Conservation (phyloP, 306 rosid species). For the Vicia faba region DNA sequence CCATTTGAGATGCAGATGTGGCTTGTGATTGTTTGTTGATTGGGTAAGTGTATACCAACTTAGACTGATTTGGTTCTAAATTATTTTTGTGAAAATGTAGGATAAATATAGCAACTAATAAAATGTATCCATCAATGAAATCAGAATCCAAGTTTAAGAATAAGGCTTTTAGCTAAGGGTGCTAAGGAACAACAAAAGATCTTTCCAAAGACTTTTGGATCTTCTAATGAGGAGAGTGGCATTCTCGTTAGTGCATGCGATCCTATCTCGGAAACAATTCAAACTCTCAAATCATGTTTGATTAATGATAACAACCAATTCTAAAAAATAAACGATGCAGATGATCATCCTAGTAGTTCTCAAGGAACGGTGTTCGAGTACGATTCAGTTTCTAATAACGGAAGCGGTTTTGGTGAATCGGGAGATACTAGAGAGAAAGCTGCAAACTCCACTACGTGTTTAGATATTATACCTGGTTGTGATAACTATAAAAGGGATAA, state of each 20-base stretch:
- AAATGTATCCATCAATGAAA: slow-evolving; percentile 77
- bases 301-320: slow-evolving; percentile 37
- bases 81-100: slow-evolving; percentile 12
- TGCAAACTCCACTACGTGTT: slow-evolving; percentile 46
- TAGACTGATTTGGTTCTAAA: slow-evolving; percentile 14
- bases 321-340: slow-evolving; percentile 61
- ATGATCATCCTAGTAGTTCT: slow-evolving; percentile 65
- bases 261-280: slow-evolving; percentile 73
- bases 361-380: slow-evolving; percentile 56
- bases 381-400: slow-evolving; percentile 82
- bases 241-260: slow-evolving; percentile 60
- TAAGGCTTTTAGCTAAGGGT: slow-evolving; percentile 44
- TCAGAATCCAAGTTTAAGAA: slow-evolving; percentile 71
- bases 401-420: slow-evolving; percentile 89
- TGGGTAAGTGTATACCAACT: no score
- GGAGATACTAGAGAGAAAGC: slow-evolving; percentile 73
- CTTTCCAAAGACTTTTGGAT: slow-evolving; percentile 51
- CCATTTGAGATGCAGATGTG: no score
- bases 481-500: slow-evolving; percentile 81
- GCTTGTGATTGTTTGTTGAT: no score
- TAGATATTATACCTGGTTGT: slow-evolving; percentile 66
- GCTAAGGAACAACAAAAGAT: slow-evolving; percentile 59
- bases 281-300: slow-evolving; percentile 55
- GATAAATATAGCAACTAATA: slow-evolving; percentile 29
- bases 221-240: slow-evolving; percentile 52